Evolutionary conservation across 768 basidiomycete species (phyloP).

Genomic region (Macrolepiota fuliginosa): DNA sequence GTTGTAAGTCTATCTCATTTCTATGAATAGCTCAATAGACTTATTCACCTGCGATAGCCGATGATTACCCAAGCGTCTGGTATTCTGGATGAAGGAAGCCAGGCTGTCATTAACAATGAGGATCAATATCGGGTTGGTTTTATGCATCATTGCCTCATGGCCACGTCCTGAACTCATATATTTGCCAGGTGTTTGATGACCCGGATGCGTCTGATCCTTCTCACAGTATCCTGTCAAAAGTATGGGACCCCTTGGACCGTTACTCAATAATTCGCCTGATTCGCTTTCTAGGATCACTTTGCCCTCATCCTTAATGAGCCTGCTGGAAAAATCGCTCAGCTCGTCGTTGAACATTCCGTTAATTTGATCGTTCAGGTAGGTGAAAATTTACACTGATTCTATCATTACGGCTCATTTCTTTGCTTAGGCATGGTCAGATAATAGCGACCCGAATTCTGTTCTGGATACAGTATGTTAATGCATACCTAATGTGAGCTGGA

Average conservation of each 20-base stretch:
- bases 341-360: slow-evolving; percentile 63
- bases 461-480: slow-evolving; percentile 38
- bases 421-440: slow-evolving; percentile 46
- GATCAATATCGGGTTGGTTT: slow-evolving; percentile 60
- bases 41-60: slow-evolving; percentile 36
- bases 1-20: slow-evolving; percentile 31
- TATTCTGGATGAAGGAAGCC: slow-evolving; percentile 59
- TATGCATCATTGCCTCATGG: neutral
- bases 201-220: slow-evolving; percentile 69
- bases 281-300: slow-evolving; percentile 57
- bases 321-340: slow-evolving; percentile 68
- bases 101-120: slow-evolving; percentile 64
- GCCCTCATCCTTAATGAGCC: slow-evolving; percentile 71
- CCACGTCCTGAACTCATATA: neutral
- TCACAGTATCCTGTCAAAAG: slow-evolving; percentile 71
- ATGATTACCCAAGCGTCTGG: slow-evolving; percentile 55
- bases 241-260: slow-evolving; percentile 14
- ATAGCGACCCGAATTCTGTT: slow-evolving; percentile 40
- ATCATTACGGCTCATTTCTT: neutral
- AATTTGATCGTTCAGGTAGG: slow-evolving; percentile 53
- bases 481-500: neutral
- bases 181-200: slow-evolving; percentile 60
- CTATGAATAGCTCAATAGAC: neutral
- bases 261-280: neutral
- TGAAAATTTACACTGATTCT: neutral